Conservation (phyloP, 1,284 basidiomycete species). For the Xerocomus amazonicus region DNA sequence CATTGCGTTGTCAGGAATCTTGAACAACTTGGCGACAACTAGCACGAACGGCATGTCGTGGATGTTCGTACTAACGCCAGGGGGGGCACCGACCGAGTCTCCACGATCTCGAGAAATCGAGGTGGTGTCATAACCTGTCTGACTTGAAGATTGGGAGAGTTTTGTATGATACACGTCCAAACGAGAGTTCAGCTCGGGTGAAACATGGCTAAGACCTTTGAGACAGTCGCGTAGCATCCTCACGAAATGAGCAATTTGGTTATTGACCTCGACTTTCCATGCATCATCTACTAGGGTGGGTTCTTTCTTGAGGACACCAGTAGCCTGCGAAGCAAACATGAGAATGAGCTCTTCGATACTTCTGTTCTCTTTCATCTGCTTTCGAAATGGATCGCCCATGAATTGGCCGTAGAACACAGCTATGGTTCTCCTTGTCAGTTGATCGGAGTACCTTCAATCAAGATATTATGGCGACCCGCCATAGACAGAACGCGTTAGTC, state of each 20-base stretch:
- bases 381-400: slow-evolving; percentile 78
- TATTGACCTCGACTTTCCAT: slow-evolving; percentile 92
- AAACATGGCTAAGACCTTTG: slow-evolving; percentile 66
- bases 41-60: slow-evolving; percentile 75
- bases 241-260: slow-evolving; percentile 86
- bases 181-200: slow-evolving; percentile 77
- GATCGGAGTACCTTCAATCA: slow-evolving; percentile 72
- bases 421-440: slow-evolving; percentile 82
- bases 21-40: slow-evolving; percentile 73
- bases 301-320: slow-evolving; percentile 81
- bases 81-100: slow-evolving; percentile 47
- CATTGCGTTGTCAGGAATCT: slow-evolving; percentile 63
- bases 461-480: slow-evolving; percentile 5
- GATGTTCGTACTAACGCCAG: slow-evolving; percentile 46
- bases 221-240: slow-evolving; percentile 82
- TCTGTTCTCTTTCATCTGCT: slow-evolving; percentile 91
- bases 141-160: slow-evolving; percentile 58
- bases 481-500: slow-evolving; percentile 4
- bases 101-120: slow-evolving; percentile 51
- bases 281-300: slow-evolving; percentile 69
- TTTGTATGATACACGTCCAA: slow-evolving; percentile 83
- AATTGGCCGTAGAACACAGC: slow-evolving; percentile 89
- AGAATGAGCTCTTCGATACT: slow-evolving; percentile 97
- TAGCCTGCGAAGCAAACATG: slow-evolving; percentile 90
- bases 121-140: slow-evolving; percentile 67